Percentiles rank a stretch among this genome's conserved stretches.
phyloP scores from a whole-genome alignment of 2,329 filamentous ascomycete genomes.

The Sporothrix dimorphospora region DNA sequence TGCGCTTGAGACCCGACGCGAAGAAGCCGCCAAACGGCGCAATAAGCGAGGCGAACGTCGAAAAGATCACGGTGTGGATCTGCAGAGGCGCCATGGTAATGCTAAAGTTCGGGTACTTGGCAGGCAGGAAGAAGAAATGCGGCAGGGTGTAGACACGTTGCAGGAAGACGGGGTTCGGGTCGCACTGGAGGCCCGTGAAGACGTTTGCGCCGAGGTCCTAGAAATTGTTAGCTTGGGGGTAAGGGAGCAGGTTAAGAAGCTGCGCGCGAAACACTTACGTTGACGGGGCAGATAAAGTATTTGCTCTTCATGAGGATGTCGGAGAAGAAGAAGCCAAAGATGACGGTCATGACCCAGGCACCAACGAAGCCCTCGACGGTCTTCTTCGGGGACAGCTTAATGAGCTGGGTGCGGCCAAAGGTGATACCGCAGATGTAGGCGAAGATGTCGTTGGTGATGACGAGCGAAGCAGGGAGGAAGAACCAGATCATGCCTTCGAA shows the following conservation, averaged over 20 bases:
- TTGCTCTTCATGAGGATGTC: constrained; percentile 86
- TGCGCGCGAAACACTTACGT: constrained; percentile 54
- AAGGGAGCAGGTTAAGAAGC: no score
- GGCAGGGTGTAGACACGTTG: constrained; percentile 74
- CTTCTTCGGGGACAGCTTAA: constrained; percentile 98
- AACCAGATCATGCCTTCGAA: constrained; percentile 99
- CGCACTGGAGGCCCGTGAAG: constrained; percentile 86
- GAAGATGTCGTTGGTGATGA: constrained; percentile 98
- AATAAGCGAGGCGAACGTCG: constrained; percentile 93
- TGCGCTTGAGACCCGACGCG: constrained; percentile 94
- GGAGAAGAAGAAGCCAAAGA: constrained; percentile 81
- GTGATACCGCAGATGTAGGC: constrained; percentile 97
- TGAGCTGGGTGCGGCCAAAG: constrained; percentile 93
- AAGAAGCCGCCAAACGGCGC: constrained; percentile 99
- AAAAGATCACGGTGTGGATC: constrained; percentile 86
- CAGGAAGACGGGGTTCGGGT: constrained; percentile 88
- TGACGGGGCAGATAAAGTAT: constrained; percentile 98
- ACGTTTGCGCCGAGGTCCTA: constrained; percentile 89
- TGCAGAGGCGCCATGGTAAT: constrained; percentile 86
- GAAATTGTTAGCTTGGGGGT: constrained; percentile 31
- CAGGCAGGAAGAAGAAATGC: constrained; percentile 71
- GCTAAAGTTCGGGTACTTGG: constrained; percentile 56
- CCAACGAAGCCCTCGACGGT: constrained; percentile 97
- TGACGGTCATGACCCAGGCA: constrained; percentile 92
- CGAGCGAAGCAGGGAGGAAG: constrained; percentile 89